These are phyloP conservation scores for Dendrothele bispora DNA, from an alignment of 768 basidiomycete species.

Conservation along the genomic window DNA sequence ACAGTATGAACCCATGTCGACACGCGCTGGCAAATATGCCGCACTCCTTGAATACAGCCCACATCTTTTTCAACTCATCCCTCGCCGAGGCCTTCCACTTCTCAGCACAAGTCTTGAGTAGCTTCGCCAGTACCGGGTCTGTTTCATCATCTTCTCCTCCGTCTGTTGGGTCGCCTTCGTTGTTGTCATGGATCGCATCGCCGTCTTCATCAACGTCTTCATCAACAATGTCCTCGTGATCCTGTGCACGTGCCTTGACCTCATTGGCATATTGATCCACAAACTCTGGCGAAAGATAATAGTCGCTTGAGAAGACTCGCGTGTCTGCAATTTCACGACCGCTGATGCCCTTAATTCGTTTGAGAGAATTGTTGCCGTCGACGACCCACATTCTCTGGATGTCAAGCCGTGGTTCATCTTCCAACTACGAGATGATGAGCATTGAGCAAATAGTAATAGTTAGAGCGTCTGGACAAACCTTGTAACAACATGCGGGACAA, in stretches of 20 bases:
- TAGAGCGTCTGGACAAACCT: slow-evolving; percentile 9
- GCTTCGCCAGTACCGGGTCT: not conserved
- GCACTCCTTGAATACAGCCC: slow-evolving; percentile 25
- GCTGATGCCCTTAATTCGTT: slow-evolving; percentile 4
- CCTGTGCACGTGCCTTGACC: slow-evolving; percentile 12
- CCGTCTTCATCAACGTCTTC: slow-evolving; percentile 17
- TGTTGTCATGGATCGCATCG: slow-evolving; percentile 6
- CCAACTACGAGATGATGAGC: not conserved
- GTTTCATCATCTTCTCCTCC: slow-evolving; percentile 10
- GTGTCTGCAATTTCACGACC: slow-evolving; percentile 5
- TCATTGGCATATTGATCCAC: slow-evolving; percentile 17
- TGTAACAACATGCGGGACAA: slow-evolving; percentile 1
- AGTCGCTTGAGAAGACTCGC: slow-evolving; percentile 11
- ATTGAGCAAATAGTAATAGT: too few relatives aligned
- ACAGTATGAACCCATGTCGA: slow-evolving; percentile 17
- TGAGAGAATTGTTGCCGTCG: slow-evolving; percentile 27
- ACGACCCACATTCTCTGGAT: slow-evolving; percentile 24
- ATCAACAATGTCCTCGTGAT: not conserved
- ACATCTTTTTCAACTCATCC: slow-evolving; percentile 22
- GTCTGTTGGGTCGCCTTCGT: slow-evolving; percentile 6
- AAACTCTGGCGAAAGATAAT: not conserved
- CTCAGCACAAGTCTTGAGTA: too few relatives aligned
- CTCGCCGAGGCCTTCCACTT: slow-evolving; percentile 24
- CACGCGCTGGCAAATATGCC: slow-evolving; percentile 27
- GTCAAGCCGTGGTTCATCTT: not conserved